phyloP scores from a whole-genome alignment of 805 yeast genomes.

The Gaillardinia entomophila region DNA sequence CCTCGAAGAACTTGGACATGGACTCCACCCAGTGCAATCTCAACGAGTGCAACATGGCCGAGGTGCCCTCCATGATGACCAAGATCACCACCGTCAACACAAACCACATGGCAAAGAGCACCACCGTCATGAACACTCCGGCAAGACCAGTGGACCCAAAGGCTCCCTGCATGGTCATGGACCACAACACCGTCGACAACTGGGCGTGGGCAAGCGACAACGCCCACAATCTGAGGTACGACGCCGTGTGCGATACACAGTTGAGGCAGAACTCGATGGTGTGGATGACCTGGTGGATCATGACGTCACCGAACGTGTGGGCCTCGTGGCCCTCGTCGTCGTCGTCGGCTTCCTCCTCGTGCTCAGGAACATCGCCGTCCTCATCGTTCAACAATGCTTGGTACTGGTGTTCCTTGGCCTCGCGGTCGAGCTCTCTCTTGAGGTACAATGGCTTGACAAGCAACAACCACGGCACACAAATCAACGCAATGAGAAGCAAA shows the following conservation, averaged over 20 bases:
- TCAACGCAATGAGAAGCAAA: conserved; percentile 51
- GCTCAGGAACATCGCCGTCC: conserved; percentile 13
- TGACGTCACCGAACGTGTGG: conserved; percentile 55
- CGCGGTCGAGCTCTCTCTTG: conserved; percentile 30
- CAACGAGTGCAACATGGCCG: conserved; percentile 77
- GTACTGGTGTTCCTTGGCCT: conserved; percentile 48
- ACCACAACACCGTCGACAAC: conserved; percentile 67
- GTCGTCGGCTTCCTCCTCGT: conserved; percentile 39
- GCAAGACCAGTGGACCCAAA: conserved; percentile 49
- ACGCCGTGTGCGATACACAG: conserved; percentile 77
- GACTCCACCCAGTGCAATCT: conserved; percentile 81
- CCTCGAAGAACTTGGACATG: conserved; percentile 74
- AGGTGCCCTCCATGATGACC: conserved; percentile 78
- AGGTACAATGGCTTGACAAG: conserved; percentile 55
- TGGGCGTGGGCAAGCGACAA: conserved; percentile 77
- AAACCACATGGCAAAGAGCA: conserved; percentile 72
- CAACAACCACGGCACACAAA: conserved; percentile 73
- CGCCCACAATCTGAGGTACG: conserved; percentile 75
- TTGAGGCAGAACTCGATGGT: conserved; percentile 76
- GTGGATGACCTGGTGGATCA: conserved; percentile 76
- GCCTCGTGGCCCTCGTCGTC: conserved; percentile 44
- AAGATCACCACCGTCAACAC: conserved; percentile 60
- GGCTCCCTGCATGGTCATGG: conserved; percentile 64
- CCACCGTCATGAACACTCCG: conserved; percentile 54
- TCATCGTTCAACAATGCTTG: conserved; percentile 28